These are phyloP conservation scores for Aegilops bicornis DNA, from an alignment of 176 grass and related monocot species.

Conservation along the genomic window DNA sequence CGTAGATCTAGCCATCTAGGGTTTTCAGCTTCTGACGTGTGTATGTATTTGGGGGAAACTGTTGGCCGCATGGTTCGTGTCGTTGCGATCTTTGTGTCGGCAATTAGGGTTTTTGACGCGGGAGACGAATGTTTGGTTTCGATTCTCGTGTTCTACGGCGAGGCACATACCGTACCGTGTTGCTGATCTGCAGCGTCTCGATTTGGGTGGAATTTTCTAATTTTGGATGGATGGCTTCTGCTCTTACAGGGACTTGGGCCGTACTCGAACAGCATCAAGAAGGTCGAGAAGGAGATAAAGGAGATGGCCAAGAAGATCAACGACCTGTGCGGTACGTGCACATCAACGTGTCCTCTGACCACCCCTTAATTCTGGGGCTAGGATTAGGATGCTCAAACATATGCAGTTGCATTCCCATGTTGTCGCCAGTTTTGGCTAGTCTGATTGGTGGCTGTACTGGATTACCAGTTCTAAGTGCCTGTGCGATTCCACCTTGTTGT, in stretches of 20 bases:
- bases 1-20: constrained; percentile 31
- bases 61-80: not conserved
- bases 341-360: not conserved
- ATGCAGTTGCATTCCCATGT: not conserved
- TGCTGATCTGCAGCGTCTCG: not conserved
- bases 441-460: not conserved
- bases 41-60: too few species aligned
- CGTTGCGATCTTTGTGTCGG: not conserved
- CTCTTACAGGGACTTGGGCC: constrained; percentile 72
- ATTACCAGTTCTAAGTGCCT: not conserved
- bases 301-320: constrained; percentile 89
- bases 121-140: not conserved
- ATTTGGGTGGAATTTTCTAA: not conserved
- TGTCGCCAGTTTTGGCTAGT: not conserved
- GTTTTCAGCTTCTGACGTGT: not conserved
- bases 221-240: too few species aligned
- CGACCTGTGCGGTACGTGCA: constrained; percentile 63
- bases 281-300: constrained; percentile 92
- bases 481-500: not conserved
- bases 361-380: not conserved
- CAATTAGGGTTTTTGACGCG: not conserved
- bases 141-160: not conserved
- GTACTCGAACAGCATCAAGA: constrained; percentile 85
- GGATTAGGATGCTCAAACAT: not conserved
- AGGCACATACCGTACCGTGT: not conserved